phyloP scores from a whole-genome alignment of 441 rosid species.

The Omphalea diandra region DNA sequence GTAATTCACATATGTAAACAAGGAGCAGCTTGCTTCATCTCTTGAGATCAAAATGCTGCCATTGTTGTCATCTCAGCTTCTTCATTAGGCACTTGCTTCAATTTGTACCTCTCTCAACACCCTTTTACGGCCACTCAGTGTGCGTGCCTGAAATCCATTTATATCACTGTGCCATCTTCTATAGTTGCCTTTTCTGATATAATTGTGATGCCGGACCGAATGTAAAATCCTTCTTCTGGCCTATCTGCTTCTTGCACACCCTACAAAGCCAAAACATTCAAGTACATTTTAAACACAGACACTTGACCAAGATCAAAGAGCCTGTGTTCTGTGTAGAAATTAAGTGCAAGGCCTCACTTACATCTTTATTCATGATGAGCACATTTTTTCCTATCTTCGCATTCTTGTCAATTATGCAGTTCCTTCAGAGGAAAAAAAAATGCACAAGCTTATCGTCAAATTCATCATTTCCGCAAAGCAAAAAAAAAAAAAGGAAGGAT shows the following conservation, averaged over 20 bases:
- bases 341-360: conserved; percentile 27
- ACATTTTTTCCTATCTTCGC: conserved; percentile 86
- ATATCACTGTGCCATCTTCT: conserved; percentile 75
- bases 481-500: neutral
- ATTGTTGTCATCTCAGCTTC: conserved; percentile 13
- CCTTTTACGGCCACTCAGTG: neutral
- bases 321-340: no score
- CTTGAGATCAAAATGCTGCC: conserved; percentile 28
- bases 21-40: conserved; percentile 22
- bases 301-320: neutral
- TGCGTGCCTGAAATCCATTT: conserved; percentile 5
- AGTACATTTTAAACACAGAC: neutral
- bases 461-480: neutral
- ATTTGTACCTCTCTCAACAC: neutral
- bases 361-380: conserved; percentile 67
- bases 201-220: conserved; percentile 80
- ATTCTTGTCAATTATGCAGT: conserved; percentile 90
- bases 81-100: conserved; percentile 11
- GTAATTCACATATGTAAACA: conserved; percentile 24
- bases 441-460: conserved; percentile 1
- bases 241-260: conserved; percentile 89
- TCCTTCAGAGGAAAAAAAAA: conserved; percentile 40
- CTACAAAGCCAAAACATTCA: conserved; percentile 32
- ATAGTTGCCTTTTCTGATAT: conserved; percentile 84
- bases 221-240: conserved; percentile 77